Evolutionary conservation across 345 rosid species (phyloP).

Genomic region (Bretschneidera sinensis): DNA sequence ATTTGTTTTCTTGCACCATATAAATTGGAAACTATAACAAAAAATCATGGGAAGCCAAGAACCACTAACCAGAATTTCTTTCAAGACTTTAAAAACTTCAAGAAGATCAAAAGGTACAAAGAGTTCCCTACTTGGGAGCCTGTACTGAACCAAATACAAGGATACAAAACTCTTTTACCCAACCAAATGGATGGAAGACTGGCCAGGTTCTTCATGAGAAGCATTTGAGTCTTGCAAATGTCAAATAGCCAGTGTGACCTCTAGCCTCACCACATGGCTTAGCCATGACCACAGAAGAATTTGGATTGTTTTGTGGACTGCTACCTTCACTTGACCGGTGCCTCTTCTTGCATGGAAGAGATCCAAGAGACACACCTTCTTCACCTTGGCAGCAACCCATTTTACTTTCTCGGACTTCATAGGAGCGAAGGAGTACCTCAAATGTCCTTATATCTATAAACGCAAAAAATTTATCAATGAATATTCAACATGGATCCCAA

Average conservation of each 20-base stretch:
- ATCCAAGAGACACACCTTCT: conserved; percentile 27
- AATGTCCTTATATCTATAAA: conserved; percentile 76
- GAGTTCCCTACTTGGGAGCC: too few relatives aligned
- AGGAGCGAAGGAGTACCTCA: conserved; percentile 76
- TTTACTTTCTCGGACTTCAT: conserved; percentile 76
- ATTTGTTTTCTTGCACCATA: too few relatives aligned
- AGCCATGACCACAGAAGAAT: conserved; percentile 49
- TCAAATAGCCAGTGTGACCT: conserved; percentile 96
- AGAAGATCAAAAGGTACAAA: too few relatives aligned
- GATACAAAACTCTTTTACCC: neutral
- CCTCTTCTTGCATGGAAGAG: conserved; percentile 71
- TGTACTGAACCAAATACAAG: too few relatives aligned
- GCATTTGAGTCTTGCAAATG: conserved; percentile 83
- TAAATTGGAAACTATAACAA: neutral
- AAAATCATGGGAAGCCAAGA: neutral
- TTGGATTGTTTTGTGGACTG: conserved; percentile 18
- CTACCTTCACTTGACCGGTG: conserved; percentile 41
- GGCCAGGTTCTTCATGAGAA: conserved; percentile 19
- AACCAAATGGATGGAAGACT: neutral
- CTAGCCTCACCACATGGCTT: conserved; percentile 71
- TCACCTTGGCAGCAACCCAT: conserved; percentile 27
- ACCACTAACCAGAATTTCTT: too few relatives aligned
- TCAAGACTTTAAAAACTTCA: neutral
- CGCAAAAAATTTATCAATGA: neutral
- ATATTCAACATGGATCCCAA: neutral